Percentiles rank a stretch among this genome's conserved stretches.
These are phyloP conservation scores for Solanum ossicruentum DNA, from an alignment of 257 asterid species.

Conservation along the genomic window DNA sequence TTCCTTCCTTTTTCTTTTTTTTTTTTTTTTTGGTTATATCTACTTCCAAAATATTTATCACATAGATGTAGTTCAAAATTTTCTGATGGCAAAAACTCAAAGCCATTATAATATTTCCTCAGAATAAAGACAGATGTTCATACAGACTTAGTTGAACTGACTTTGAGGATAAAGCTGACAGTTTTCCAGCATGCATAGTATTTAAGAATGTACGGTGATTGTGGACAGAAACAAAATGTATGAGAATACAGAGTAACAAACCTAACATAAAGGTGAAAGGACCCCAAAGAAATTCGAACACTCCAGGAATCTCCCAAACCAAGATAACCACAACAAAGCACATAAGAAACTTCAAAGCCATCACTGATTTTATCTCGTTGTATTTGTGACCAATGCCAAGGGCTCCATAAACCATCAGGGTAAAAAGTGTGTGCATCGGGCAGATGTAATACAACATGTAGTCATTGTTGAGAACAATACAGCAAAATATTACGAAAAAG, in stretches of 20 bases:
- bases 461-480: no score
- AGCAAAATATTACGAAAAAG: slow-evolving; percentile 9
- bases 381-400: slow-evolving; percentile 90
- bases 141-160: neutral
- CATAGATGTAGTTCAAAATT: neutral
- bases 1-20: neutral
- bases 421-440: slow-evolving; percentile 85
- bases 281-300: slow-evolving; percentile 72
- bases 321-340: slow-evolving; percentile 82
- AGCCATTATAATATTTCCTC: neutral
- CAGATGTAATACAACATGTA: no score
- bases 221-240: neutral
- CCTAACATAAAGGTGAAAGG: slow-evolving; percentile 73
- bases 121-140: neutral
- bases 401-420: slow-evolving; percentile 96
- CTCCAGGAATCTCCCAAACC: slow-evolving; percentile 97
- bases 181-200: neutral
- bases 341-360: slow-evolving; percentile 51
- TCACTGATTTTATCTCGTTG: slow-evolving; percentile 78
- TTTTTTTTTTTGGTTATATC: neutral
- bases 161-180: neutral
- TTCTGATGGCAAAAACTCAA: neutral
- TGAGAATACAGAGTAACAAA: slow-evolving; percentile 15
- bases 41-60: neutral
- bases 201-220: neutral